A percentile compares a stretch with the other conserved stretches of the same genome.
These are phyloP conservation scores for Fusarium cicatricum DNA, from an alignment of 2,329 filamentous ascomycete species.

Conservation along the genomic window DNA sequence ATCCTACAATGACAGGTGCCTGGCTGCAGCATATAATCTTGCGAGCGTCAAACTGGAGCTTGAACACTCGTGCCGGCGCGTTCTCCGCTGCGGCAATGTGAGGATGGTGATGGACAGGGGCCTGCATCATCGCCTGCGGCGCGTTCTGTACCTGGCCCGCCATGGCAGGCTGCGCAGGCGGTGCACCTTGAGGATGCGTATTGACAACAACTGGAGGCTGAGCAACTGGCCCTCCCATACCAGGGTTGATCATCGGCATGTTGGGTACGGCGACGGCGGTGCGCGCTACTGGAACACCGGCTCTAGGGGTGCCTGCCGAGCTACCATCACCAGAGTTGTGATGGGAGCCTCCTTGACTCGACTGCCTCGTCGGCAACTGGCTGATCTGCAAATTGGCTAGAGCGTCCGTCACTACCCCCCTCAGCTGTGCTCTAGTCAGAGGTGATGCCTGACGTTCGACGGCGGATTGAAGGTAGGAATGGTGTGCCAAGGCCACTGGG, in stretches of 20 bases:
- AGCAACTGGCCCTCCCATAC: slow-evolving; percentile 1
- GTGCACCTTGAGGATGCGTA: slow-evolving; percentile 30
- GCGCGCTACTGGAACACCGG: slow-evolving; percentile 1
- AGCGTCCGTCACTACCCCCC: slow-evolving; percentile 58
- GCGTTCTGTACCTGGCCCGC: slow-evolving; percentile 22
- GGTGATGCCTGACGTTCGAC: slow-evolving; percentile 62
- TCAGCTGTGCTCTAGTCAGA: slow-evolving; percentile 57
- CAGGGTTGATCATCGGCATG: not conserved
- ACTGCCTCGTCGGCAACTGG: slow-evolving; percentile 45
- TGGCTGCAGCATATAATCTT: slow-evolving; percentile 96
- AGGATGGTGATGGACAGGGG: slow-evolving; percentile 48
- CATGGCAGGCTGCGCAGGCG: slow-evolving; percentile 28
- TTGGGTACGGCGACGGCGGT: slow-evolving; percentile 8
- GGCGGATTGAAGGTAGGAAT: slow-evolving; percentile 57
- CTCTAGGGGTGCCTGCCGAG: slow-evolving; percentile 9
- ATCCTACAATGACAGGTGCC: slow-evolving; percentile 89
- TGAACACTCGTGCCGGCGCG: slow-evolving; percentile 78
- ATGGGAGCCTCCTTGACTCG: slow-evolving; percentile 12
- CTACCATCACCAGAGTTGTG: slow-evolving; percentile 6
- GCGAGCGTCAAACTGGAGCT: slow-evolving; percentile 93
- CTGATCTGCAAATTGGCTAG: slow-evolving; percentile 56
- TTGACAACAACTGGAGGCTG: slow-evolving; percentile 25
- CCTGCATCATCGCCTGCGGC: slow-evolving; percentile 6
- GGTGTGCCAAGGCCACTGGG: slow-evolving; percentile 58
- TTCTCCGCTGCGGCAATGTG: slow-evolving; percentile 57